Conservation (phyloP, 345 rosid genomes). For the Limnanthes douglasii region DNA sequence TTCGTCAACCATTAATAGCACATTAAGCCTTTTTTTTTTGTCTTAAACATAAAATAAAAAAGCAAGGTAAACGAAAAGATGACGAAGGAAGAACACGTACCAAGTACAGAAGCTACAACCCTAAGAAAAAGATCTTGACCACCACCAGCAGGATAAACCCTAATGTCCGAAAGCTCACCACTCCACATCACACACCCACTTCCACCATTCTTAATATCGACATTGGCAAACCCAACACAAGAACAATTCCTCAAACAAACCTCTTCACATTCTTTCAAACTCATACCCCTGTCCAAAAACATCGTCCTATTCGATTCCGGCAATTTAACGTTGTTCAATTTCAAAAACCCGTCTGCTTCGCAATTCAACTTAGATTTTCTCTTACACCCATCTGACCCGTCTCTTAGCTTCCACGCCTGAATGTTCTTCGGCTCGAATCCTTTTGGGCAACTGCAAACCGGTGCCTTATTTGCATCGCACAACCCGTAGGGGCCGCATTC, state of each 20-base stretch:
- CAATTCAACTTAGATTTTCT: slow-evolving; percentile 38
- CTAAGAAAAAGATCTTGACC: slow-evolving; percentile 69
- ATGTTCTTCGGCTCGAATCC: slow-evolving; percentile 48
- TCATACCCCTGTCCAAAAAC: slow-evolving; percentile 24
- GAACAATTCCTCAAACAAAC: slow-evolving; percentile 25
- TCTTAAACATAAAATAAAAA: not conserved
- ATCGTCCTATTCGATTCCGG: slow-evolving; percentile 34
- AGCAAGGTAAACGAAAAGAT: too few relatives aligned
- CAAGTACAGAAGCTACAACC: slow-evolving; percentile 66
- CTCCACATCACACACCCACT: slow-evolving; percentile 42
- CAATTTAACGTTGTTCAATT: slow-evolving; percentile 41
- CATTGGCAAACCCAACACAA: slow-evolving; percentile 29
- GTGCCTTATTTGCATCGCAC: slow-evolving; percentile 55
- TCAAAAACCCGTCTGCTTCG: slow-evolving; percentile 31
- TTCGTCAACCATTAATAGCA: not conserved
- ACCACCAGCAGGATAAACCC: slow-evolving; percentile 17
- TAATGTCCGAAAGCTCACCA: slow-evolving; percentile 22
- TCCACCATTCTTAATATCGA: slow-evolving; percentile 19
- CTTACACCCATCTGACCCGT: slow-evolving; percentile 59
- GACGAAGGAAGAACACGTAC: slow-evolving; percentile 36
- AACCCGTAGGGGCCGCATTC: slow-evolving; percentile 60
- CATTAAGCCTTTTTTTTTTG: not conserved
- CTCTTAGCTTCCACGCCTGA: slow-evolving; percentile 37
- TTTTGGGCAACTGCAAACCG: slow-evolving; percentile 48
- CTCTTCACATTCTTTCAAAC: slow-evolving; percentile 17